These are phyloP conservation scores for Cercospora canescens DNA, from an alignment of 2,329 filamentous ascomycete genomes.

Conservation along the genomic window DNA sequence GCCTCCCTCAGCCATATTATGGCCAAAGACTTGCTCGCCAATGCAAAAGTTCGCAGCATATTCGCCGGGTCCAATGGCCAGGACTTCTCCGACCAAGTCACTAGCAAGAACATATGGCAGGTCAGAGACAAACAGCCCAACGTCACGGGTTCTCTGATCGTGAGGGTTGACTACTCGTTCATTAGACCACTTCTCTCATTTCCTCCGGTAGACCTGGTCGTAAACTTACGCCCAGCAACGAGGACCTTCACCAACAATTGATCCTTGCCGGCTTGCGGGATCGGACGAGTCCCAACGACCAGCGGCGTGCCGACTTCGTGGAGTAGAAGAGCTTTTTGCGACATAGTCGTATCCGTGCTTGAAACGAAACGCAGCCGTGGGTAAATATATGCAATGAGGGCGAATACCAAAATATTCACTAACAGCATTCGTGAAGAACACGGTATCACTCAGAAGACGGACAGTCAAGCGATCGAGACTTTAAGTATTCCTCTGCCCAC, in stretches of 20 bases:
- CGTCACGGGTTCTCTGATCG: background rate
- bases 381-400: background rate
- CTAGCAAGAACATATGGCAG: background rate
- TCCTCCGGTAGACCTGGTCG: background rate
- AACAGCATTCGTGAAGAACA: no score
- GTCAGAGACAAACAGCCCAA: background rate
- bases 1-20: background rate
- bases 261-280: background rate
- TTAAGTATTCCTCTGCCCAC: no score
- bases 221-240: background rate
- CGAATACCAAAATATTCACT: background rate
- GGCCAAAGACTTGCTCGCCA: background rate
- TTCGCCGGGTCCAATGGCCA: background rate
- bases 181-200: background rate
- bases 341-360: background rate
- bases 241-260: background rate
- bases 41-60: background rate
- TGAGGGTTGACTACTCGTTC: background rate
- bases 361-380: background rate
- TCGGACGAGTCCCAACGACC: background rate
- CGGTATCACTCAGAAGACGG: no score
- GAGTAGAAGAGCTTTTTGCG: background rate
- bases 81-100: background rate
- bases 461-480: no score
- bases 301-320: background rate